A percentile compares a stretch with the other conserved stretches of the same genome.
phyloP scores from a whole-genome alignment of 1,284 basidiomycete species.

The Veloboletus limbatus region DNA sequence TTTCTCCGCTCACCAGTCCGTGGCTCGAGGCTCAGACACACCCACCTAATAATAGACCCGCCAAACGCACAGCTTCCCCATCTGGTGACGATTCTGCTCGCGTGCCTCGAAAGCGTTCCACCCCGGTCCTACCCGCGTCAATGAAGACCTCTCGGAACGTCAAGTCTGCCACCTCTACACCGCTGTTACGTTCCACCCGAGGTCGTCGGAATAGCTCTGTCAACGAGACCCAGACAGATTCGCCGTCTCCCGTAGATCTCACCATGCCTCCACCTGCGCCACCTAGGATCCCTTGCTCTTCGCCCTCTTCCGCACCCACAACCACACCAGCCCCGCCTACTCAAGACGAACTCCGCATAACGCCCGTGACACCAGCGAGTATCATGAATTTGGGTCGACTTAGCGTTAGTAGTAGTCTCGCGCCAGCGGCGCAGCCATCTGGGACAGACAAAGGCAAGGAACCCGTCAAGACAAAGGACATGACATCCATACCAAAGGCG shows the following conservation, averaged over 20 bases:
- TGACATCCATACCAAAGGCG: constrained; percentile 16
- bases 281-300: constrained; percentile 20
- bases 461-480: constrained; percentile 30
- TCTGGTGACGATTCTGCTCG: constrained; percentile 38
- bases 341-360: constrained; percentile 40
- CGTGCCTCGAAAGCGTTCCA: constrained; percentile 51
- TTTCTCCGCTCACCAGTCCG: constrained; percentile 73
- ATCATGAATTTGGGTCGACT: constrained; percentile 80
- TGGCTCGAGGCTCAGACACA: constrained; percentile 60
- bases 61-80: constrained; percentile 43
- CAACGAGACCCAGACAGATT: constrained; percentile 43
- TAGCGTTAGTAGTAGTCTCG: constrained; percentile 47
- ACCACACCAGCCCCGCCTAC: constrained; percentile 3
- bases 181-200: constrained; percentile 47
- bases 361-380: constrained; percentile 81
- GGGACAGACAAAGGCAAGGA: constrained; percentile 30
- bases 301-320: constrained; percentile 12
- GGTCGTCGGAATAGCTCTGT: constrained; percentile 40
- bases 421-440: constrained; percentile 25
- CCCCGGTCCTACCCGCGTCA: constrained; percentile 30
- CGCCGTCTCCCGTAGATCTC: constrained; percentile 80
- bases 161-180: constrained; percentile 62
- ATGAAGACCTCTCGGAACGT: constrained; percentile 43
- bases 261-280: constrained; percentile 77
- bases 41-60: constrained; percentile 32